Evolutionary conservation across 768 basidiomycete genomes (phyloP).

Genomic region (Mycena galopus): DNA sequence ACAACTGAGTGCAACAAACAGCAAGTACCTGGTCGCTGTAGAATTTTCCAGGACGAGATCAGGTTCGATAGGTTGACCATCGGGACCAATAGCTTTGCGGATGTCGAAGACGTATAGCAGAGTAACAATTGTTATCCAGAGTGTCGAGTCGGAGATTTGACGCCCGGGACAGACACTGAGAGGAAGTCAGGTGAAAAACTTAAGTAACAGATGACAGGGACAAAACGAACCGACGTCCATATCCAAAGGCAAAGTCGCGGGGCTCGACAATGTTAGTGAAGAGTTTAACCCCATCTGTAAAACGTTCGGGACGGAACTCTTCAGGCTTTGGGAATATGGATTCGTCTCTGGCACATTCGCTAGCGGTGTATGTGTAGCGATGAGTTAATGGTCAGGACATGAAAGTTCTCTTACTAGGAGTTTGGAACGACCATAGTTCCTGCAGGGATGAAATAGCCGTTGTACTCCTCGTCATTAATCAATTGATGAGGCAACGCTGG

Average conservation of each 20-base stretch:
- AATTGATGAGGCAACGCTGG: constrained; percentile 11
- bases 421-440: constrained; percentile 14
- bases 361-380: constrained; percentile 9
- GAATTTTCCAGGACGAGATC: constrained; percentile 15
- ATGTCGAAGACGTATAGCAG: constrained; percentile 16
- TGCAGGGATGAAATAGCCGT: constrained; percentile 14
- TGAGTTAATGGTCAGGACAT: constrained; percentile 10
- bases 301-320: constrained; percentile 18
- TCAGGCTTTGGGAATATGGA: constrained; percentile 11
- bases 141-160: constrained; percentile 12
- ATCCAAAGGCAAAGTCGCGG: constrained; percentile 16
- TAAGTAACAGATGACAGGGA: constrained; percentile 7
- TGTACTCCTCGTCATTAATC: constrained; percentile 12
- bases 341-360: constrained; percentile 15
- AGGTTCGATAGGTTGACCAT: constrained; percentile 16
- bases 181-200: constrained; percentile 8
- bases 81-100: constrained; percentile 13
- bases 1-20: constrained; percentile 7
- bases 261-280: constrained; percentile 12
- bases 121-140: constrained; percentile 16
- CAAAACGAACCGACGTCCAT: constrained; percentile 16
- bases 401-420: constrained; percentile 8
- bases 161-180: constrained; percentile 14
- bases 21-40: constrained; percentile 7
- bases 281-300: constrained; percentile 13